phyloP scores from a whole-genome alignment of 2,329 filamentous ascomycete genomes.

The Coniochaeta prunicola region DNA sequence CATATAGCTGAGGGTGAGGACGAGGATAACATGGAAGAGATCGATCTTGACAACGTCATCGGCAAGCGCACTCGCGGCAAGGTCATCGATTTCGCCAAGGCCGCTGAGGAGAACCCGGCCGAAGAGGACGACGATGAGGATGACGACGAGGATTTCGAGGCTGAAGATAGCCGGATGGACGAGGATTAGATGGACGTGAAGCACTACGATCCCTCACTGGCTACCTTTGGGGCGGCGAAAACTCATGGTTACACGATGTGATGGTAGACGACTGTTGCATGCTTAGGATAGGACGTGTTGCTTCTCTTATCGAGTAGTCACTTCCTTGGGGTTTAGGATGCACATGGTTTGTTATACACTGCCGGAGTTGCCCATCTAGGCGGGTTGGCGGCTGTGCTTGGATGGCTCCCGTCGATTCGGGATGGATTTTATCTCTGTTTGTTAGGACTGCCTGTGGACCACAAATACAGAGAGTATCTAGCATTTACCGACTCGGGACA shows the following conservation, averaged over 20 bases:
- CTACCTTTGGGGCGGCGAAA: neutral
- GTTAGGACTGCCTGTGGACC: neutral
- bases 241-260: slow-evolving; percentile 5
- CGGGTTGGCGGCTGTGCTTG: neutral
- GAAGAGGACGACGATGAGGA: slow-evolving; percentile 78
- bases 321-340: neutral
- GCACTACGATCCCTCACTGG: neutral
- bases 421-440: neutral
- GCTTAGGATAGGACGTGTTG: neutral
- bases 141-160: slow-evolving; percentile 58
- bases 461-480: neutral
- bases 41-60: slow-evolving; percentile 86
- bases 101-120: slow-evolving; percentile 67
- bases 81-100: slow-evolving; percentile 88
- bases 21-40: slow-evolving; percentile 80
- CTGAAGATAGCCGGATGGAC: slow-evolving; percentile 66
- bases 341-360: neutral
- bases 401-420: neutral
- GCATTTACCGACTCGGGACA: neutral
- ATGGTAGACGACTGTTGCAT: slow-evolving; percentile 4
- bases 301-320: no score
- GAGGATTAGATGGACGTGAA: slow-evolving; percentile 34
- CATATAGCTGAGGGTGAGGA: slow-evolving; percentile 60
- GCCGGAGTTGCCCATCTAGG: neutral
- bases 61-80: slow-evolving; percentile 85